Conservation (phyloP, 768 basidiomycete species). For the Lyophyllum atratum region DNA sequence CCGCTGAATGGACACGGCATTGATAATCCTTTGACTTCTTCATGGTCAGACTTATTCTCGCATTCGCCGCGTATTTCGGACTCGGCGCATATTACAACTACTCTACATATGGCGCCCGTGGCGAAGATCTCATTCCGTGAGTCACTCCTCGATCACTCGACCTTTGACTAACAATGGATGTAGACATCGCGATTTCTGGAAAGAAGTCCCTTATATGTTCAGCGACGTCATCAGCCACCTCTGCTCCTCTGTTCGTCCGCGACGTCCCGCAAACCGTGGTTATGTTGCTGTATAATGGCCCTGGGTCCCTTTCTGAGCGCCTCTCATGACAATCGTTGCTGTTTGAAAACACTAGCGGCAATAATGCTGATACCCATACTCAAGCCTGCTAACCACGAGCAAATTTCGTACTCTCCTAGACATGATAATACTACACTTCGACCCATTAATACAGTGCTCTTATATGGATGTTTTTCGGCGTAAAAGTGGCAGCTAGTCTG, state of each 20-base stretch:
- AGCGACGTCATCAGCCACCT: conserved; percentile 77
- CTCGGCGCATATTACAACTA: conserved; percentile 90
- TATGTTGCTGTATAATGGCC: conserved; percentile 71
- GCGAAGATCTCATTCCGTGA: conserved; percentile 82
- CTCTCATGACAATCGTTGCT: not conserved
- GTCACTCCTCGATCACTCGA: conserved; percentile 29
- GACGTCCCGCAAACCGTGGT: conserved; percentile 61
- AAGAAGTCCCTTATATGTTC: conserved; percentile 86
- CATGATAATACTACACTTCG: not conserved
- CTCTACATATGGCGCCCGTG: conserved; percentile 82
- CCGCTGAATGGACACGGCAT: too few species aligned
- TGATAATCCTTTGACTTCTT: not conserved
- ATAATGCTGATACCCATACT: conserved; percentile 7
- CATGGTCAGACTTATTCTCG: conserved; percentile 55
- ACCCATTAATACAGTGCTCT: not conserved
- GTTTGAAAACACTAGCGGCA: not conserved
- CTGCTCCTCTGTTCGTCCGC: conserved; percentile 71
- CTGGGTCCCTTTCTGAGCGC: not conserved
- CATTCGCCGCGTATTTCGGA: conserved; percentile 68
- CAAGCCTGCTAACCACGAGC: not conserved
- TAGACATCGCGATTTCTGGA: conserved; percentile 90
- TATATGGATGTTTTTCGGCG: not conserved
- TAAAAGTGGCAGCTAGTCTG: not conserved
- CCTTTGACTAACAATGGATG: conserved; percentile 11
- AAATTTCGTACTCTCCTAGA: not conserved